These are phyloP conservation scores for Kentomonas sorsogonicus DNA, from an alignment of 208 protist genomes.

Conservation along the genomic window DNA sequence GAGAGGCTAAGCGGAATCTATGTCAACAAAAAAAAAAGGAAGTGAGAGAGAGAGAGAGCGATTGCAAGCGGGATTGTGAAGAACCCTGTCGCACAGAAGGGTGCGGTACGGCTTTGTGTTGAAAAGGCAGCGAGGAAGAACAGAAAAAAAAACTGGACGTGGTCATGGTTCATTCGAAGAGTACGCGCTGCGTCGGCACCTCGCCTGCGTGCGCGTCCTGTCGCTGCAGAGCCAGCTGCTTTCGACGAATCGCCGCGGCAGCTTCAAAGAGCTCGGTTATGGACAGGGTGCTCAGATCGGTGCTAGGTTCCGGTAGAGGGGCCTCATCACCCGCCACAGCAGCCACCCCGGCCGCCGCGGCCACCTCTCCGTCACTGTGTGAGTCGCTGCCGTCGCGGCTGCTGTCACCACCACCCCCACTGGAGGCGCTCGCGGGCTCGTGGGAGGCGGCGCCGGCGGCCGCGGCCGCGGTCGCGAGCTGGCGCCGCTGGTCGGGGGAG, in stretches of 20 bases:
- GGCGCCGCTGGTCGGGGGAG: too few relatives aligned
- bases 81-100: too few relatives aligned
- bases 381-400: too few relatives aligned
- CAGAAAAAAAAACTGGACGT: too few relatives aligned
- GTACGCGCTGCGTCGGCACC: constrained; percentile 8
- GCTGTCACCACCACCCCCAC: too few relatives aligned
- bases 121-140: too few relatives aligned
- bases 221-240: constrained; percentile 52
- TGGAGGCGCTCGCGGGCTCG: too few relatives aligned
- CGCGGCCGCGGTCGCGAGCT: too few relatives aligned
- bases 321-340: constrained; percentile 3
- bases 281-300: constrained; percentile 45
- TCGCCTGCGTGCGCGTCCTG: constrained; percentile 22
- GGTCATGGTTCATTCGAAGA: too few relatives aligned
- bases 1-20: not conserved
- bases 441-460: too few relatives aligned
- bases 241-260: constrained; percentile 50
- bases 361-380: not conserved
- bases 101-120: too few relatives aligned
- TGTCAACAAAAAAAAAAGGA: not conserved
- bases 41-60: not conserved
- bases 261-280: constrained; percentile 68
- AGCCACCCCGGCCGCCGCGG: not conserved
- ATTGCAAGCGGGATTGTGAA: not conserved
- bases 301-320: too few relatives aligned